A percentile compares a stretch with the other conserved stretches of the same genome.
These are phyloP conservation scores for Olyra latifolia DNA, from an alignment of 176 grass and related monocot genomes.

Conservation along the genomic window DNA sequence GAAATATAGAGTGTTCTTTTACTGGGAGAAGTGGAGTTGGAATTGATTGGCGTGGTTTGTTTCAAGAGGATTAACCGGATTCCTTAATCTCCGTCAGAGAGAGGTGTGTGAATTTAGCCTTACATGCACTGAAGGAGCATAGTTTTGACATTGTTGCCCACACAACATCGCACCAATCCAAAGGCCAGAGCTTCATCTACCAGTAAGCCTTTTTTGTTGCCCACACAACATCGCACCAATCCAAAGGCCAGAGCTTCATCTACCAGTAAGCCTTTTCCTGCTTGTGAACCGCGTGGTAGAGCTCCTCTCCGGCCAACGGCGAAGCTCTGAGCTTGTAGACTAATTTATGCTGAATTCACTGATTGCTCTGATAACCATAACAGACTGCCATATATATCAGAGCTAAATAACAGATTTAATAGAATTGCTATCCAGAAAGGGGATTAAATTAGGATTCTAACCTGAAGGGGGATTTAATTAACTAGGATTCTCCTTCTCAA, in stretches of 20 bases:
- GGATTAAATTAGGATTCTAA: no score
- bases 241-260: neutral
- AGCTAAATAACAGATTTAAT: no score
- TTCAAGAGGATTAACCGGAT: neutral
- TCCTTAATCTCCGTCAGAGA: neutral
- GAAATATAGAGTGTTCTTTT: neutral
- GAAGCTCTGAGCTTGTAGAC: no score
- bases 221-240: neutral
- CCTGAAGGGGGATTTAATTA: no score
- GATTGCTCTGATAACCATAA: no score
- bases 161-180: neutral
- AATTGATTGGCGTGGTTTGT: neutral
- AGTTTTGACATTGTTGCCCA: neutral
- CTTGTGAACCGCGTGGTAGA: no score
- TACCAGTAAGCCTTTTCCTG: neutral
- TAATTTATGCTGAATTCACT: no score
- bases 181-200: neutral
- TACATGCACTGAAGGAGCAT: neutral
- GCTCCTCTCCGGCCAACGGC: no score
- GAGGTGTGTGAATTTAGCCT: neutral
- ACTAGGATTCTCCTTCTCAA: no score
- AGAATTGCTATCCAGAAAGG: no score
- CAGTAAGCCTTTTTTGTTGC: neutral
- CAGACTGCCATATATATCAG: no score
- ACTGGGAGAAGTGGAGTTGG: conserved; percentile 1